Evolutionary conservation across 495 filamentous ascomycete species (phyloP).

Genomic region (Aspergillus wentii): DNA sequence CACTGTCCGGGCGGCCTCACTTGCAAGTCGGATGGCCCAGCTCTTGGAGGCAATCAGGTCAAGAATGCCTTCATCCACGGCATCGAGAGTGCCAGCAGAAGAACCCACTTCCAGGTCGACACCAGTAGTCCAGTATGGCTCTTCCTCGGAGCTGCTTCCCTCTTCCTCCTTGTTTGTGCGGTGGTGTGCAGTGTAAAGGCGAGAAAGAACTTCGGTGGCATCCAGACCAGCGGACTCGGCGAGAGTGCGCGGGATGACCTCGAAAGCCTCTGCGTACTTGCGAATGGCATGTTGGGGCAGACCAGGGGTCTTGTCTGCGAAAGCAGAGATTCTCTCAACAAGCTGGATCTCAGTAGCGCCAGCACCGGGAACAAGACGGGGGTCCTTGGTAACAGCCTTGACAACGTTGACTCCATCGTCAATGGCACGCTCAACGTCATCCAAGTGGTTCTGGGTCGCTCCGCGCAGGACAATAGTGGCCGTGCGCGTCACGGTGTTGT

Average conservation of each 20-base stretch:
- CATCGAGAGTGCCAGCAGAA: slow-evolving; percentile 75
- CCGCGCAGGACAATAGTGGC: slow-evolving; percentile 93
- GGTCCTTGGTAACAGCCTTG: slow-evolving; percentile 94
- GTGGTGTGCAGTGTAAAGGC: slow-evolving; percentile 91
- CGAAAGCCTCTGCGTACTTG: slow-evolving; percentile 97
- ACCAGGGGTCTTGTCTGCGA: slow-evolving; percentile 87
- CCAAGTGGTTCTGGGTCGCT: slow-evolving; percentile 95
- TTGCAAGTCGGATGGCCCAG: slow-evolving; percentile 95
- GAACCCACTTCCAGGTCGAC: slow-evolving; percentile 90
- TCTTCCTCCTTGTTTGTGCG: slow-evolving; percentile 34
- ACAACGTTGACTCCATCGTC: slow-evolving; percentile 99
- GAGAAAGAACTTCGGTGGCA: slow-evolving; percentile 87
- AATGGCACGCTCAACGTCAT: slow-evolving; percentile 94
- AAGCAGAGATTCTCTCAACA: slow-evolving; percentile 81
- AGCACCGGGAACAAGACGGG: slow-evolving; percentile 86
- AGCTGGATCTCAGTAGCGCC: slow-evolving; percentile 96
- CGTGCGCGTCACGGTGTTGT: slow-evolving; percentile 83
- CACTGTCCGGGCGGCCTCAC: slow-evolving; percentile 89
- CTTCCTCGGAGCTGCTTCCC: slow-evolving; percentile 43
- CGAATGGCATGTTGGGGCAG: slow-evolving; percentile 91
- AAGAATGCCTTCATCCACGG: slow-evolving; percentile 83
- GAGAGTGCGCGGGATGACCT: slow-evolving; percentile 88
- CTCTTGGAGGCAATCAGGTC: slow-evolving; percentile 88
- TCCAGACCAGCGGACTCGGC: slow-evolving; percentile 94
- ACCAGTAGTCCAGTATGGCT: slow-evolving; percentile 81